Conservation (phyloP, 116 monocot genomes). For the Iris pallida region DNA sequence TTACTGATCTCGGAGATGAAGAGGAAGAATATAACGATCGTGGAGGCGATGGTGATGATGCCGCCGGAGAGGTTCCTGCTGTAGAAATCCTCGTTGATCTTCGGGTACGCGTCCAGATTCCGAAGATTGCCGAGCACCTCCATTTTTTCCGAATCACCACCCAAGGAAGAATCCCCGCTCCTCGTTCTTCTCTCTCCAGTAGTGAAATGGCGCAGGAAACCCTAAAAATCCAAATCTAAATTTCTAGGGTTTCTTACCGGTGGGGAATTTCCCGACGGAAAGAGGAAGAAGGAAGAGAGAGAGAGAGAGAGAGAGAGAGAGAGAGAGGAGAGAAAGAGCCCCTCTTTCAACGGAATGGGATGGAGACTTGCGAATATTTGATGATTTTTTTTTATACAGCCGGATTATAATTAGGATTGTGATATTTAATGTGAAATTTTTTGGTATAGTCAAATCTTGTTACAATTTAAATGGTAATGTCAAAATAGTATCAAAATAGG, state of each 20-base stretch:
- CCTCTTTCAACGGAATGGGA: no score
- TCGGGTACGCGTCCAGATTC: conserved; percentile 58
- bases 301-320: neutral
- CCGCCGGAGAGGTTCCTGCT: conserved; percentile 69
- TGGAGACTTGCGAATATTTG: no score
- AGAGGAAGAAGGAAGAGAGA: neutral
- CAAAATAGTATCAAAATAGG: no score
- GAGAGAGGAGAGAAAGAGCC: neutral
- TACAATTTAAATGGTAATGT: no score
- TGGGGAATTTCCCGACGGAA: neutral
- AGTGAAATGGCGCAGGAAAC: neutral
- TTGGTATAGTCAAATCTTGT: no score
- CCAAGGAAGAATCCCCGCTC: neutral
- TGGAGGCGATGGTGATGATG: conserved; percentile 56
- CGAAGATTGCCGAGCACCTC: conserved; percentile 37
- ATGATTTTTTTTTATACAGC: no score
- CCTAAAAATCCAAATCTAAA: neutral
- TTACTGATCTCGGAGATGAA: conserved; percentile 66
- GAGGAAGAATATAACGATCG: conserved; percentile 50
- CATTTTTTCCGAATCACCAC: conserved; percentile 12
- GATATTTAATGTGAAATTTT: no score
- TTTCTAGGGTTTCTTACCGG: conserved; percentile 4
- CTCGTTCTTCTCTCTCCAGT: neutral
- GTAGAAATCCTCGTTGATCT: conserved; percentile 79
- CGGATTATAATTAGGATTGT: no score